Percentiles rank a stretch among this genome's conserved stretches.
Conservation (phyloP, 768 basidiomycete species). For the Phallus indusiatus region DNA sequence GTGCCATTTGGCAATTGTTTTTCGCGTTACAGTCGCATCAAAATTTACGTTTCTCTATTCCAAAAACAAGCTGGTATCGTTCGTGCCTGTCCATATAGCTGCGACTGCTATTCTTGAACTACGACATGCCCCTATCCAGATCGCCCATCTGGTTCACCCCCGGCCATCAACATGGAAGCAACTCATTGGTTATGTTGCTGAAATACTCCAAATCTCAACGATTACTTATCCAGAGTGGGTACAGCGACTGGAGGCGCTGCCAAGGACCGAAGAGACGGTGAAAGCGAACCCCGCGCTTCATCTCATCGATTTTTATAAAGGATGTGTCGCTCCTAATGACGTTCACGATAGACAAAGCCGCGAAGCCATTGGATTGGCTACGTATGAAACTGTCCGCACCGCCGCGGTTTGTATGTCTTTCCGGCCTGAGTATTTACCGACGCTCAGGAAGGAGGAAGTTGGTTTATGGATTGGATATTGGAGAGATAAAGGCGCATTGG, state of each 20-base stretch:
- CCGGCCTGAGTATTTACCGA: not conserved
- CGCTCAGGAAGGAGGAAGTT: conserved; percentile 2
- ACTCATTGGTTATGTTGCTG: conserved; percentile 20
- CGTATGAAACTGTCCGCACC: conserved; percentile 5
- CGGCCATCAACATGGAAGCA: conserved; percentile 21
- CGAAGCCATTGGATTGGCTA: conserved; percentile 4
- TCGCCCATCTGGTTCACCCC: conserved; percentile 20
- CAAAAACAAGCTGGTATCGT: conserved; percentile 2
- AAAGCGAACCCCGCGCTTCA: conserved; percentile 19
- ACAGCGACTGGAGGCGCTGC: conserved; percentile 16
- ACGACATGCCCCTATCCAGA: conserved; percentile 13
- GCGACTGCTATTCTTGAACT: conserved; percentile 31
- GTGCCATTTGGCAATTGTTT: not conserved
- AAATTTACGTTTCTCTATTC: not conserved
- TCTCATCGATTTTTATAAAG: conserved; percentile 19
- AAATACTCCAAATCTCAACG: conserved; percentile 13
- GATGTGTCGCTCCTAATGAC: conserved; percentile 16
- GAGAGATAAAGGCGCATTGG: conserved; percentile 2
- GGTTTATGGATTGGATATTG: conserved; percentile 2
- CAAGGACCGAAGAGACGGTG: conserved; percentile 3
- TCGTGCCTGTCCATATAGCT: conserved; percentile 15
- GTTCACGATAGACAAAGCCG: not conserved
- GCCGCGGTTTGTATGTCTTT: conserved; percentile 11
- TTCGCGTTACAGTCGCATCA: not conserved
- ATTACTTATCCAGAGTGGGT: conserved; percentile 26